These are phyloP conservation scores for Citrus sinensis DNA, from an alignment of 345 rosid genomes.

Conservation along the genomic window DVS_A1.0 CM039165.1:30506001-30506500, in stretches of 20 bases:
- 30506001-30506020: conserved; percentile 22
- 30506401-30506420: too few species aligned
- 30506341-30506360: neutral
- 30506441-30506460: too few species aligned
- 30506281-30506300: neutral
- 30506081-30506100: neutral
- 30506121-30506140: neutral
- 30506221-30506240: neutral
- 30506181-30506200: neutral
- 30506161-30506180: neutral
- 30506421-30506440: too few species aligned
- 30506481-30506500: too few species aligned
- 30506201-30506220: neutral
- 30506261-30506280: neutral
- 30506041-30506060: neutral
- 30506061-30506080: neutral
- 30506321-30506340: neutral
- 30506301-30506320: neutral
- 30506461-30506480: too few species aligned
- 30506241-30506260: neutral
- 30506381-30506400: too few species aligned
- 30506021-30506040: neutral
- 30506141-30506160: neutral
- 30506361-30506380: too few species aligned
- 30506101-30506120: neutral